Evolutionary conservation across 139 green algal genomes (phyloP), one percentile per base, ranked within the genome.

Genomic region (Pedinophyceae sp.): DNA sequence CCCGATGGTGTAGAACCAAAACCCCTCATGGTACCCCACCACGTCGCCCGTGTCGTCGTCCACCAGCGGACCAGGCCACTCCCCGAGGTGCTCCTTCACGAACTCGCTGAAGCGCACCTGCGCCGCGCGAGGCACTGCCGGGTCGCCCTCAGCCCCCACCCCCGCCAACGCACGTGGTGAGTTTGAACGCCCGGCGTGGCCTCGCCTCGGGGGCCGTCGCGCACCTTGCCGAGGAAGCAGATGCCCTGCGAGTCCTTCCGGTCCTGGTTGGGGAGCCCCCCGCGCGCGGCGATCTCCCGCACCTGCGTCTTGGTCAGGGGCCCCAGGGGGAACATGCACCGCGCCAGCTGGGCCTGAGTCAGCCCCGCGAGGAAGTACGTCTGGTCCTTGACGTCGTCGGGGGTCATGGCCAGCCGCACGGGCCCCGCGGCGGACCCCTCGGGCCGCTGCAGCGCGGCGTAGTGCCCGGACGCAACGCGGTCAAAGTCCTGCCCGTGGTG

Each of bases 151-250:
- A n/a, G n/a, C n/a, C n/a, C n/a, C n/a, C n/a, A n/a, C n/a, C n/a
- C n/a, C n/a, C n/a, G n/a, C n/a, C n/a, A n/a, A n/a, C n/a, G n/a
- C n/a, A n/a, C n/a, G n/a, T n/a, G n/a, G n/a, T n/a, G n/a, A n/a
- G n/a, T n/a, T n/a, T n/a, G n/a, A n/a, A n/a, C n/a, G n/a, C n/a
- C n/a, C n/a, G n/a, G n/a, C n/a, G n/a, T n/a, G n/a, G n/a, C n/a
- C n/a, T n/a, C n/a, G n/a, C n/a, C n/a, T n/a, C n/a, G n/a, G n/a
- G n/a, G n/a, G n/a, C n/a, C n/a, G n/a, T n/a, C n/a, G n/a, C n/a
- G 55, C 1, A 96, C 89, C 60, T 97, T 97, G 30, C 91, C 91
- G 27, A 98, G 72, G 62, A 98, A 98, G 74, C 91, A 98, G 49
- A 98, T 97, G 39, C 91, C 91, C 69, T 98, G 91, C 65, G 73